Percentiles rank a stretch among this genome's conserved stretches.
phyloP scores from a whole-genome alignment of 345 rosid genomes.

The Rhizophora apiculata region DNA sequence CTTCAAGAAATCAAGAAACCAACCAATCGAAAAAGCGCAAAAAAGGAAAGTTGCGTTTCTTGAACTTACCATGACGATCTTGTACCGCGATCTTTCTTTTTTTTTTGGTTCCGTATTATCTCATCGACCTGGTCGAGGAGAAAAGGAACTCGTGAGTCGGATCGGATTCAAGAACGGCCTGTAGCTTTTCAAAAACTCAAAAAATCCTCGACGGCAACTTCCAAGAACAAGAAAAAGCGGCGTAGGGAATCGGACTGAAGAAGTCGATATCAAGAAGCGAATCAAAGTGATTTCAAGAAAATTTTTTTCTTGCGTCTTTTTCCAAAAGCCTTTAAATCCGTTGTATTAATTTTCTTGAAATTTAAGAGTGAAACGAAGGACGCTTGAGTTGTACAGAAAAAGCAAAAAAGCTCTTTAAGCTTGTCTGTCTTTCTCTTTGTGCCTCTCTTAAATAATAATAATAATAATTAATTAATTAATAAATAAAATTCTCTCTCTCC shows the following conservation, averaged over 20 bases:
- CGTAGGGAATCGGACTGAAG: slow-evolving; percentile 12
- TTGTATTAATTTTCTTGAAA: too few species aligned
- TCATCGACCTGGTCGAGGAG: slow-evolving; percentile 1
- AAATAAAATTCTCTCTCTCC: background rate
- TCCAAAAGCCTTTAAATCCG: too few species aligned
- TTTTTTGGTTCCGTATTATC: too few species aligned
- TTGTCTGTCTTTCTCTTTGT: slow-evolving; percentile 9
- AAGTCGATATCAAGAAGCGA: slow-evolving; percentile 17
- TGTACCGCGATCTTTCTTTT: slow-evolving; percentile 16
- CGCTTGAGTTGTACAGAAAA: background rate
- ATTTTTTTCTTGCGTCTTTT: background rate
- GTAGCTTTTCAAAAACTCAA: background rate
- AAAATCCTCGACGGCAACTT: background rate
- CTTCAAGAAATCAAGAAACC: background rate
- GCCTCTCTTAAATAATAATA: background rate
- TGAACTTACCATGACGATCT: slow-evolving; percentile 23
- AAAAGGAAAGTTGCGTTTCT: background rate
- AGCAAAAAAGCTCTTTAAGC: background rate
- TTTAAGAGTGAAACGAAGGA: background rate
- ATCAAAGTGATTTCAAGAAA: slow-evolving; percentile 4
- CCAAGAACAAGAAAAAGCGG: background rate
- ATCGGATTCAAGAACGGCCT: slow-evolving; percentile 6
- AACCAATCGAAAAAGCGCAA: slow-evolving; percentile 3
- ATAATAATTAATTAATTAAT: too few species aligned
- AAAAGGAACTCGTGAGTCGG: slow-evolving; percentile 17